Percentiles rank a stretch among this genome's conserved stretches.
These are phyloP conservation scores for Anaeramoeba ignava DNA, from an alignment of 78 protist genomes.

Conservation along the genomic window DNA sequence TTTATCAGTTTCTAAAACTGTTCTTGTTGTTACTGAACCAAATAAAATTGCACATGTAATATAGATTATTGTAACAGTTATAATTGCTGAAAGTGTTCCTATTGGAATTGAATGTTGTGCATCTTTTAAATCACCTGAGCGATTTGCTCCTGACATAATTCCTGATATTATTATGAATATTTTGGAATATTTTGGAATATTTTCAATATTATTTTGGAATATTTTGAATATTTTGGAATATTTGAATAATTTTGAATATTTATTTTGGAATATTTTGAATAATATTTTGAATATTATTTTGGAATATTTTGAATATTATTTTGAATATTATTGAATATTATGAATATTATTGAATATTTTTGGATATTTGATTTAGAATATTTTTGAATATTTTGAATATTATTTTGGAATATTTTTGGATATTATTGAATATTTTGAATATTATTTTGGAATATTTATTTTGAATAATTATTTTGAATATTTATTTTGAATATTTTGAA, in stretches of 20 bases:
- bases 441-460: too few species aligned
- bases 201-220: neutral
- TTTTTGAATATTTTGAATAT: too few species aligned
- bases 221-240: neutral
- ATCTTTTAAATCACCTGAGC: conserved; percentile 4
- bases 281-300: conserved; percentile 4
- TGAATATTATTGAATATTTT: too few species aligned
- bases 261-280: conserved; percentile 20
- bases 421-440: too few species aligned
- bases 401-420: too few species aligned
- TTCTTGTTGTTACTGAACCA: neutral
- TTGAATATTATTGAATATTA: too few species aligned
- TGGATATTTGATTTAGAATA: too few species aligned
- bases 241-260: conserved; percentile 9
- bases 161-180: neutral
- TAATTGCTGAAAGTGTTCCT: conserved; percentile 5
- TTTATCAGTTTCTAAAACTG: neutral
- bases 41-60: neutral
- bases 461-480: too few species aligned
- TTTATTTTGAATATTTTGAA: too few species aligned
- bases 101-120: neutral
- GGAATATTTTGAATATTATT: too few species aligned
- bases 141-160: conserved; percentile 16
- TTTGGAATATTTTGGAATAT: neutral
- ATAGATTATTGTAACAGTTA: neutral